Evolutionary conservation across 495 filamentous ascomycete species (phyloP).

Genomic region (Aeminium ludgeri): DNA sequence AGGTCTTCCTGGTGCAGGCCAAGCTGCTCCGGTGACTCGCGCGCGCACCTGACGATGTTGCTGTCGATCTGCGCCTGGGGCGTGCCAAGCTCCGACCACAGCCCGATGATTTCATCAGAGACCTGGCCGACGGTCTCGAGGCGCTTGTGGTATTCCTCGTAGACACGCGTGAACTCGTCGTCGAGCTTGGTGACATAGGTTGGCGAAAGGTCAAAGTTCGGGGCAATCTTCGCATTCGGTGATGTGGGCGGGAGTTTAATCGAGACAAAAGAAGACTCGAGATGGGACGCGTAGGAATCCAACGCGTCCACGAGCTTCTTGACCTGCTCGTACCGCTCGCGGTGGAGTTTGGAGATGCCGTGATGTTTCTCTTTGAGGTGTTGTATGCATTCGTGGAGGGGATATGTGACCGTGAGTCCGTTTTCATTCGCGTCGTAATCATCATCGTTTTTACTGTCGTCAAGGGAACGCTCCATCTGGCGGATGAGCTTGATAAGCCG

Average conservation of each 20-base stretch:
- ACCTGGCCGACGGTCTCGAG: slow-evolving; percentile 55
- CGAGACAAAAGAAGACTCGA: slow-evolving; percentile 69
- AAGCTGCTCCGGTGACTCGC: slow-evolving; percentile 79
- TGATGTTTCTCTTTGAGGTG: slow-evolving; percentile 70
- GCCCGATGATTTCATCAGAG: slow-evolving; percentile 70
- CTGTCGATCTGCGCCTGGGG: slow-evolving; percentile 84
- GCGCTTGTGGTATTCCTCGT: slow-evolving; percentile 82
- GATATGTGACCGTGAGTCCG: slow-evolving; percentile 58
- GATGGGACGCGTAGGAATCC: slow-evolving; percentile 84
- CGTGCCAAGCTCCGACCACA: slow-evolving; percentile 90
- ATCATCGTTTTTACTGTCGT: slow-evolving; percentile 48
- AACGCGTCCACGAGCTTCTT: slow-evolving; percentile 87
- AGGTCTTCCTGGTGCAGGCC: slow-evolving; percentile 81
- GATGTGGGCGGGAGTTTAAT: slow-evolving; percentile 67
- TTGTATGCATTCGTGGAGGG: slow-evolving; percentile 60
- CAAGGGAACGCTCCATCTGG: slow-evolving; percentile 85
- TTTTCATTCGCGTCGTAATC: slow-evolving; percentile 45
- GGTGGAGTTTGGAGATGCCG: slow-evolving; percentile 61
- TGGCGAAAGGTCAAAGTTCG: slow-evolving; percentile 74
- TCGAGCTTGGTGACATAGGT: slow-evolving; percentile 78
- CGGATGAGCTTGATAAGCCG: slow-evolving; percentile 66
- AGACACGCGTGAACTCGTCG: slow-evolving; percentile 77
- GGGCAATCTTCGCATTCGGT: slow-evolving; percentile 53
- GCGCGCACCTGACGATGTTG: slow-evolving; percentile 70
- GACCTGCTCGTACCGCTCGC: slow-evolving; percentile 82